Evolutionary conservation across 306 rosid genomes (phyloP), one percentile per base, ranked within the genome.

Genomic region (Quercus suber): DNA sequence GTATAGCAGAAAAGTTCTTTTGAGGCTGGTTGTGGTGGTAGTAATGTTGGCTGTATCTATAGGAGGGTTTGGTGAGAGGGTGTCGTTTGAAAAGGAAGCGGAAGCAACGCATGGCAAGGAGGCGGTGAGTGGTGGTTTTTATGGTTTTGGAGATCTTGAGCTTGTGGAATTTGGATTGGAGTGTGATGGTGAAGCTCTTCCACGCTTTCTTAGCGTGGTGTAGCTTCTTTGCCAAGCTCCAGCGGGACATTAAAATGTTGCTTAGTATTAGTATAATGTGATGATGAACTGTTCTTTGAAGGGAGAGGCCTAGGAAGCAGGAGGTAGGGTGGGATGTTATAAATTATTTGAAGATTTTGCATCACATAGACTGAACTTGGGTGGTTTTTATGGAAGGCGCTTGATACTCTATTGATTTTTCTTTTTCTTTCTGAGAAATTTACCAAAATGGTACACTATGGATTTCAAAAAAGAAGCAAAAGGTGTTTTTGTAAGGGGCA

Each of bases 131-230:
- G 76, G 87, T 79, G 67, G 78, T 69, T 80, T 69, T 83, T 55
- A 89, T 43, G 71, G 82, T 69, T 41, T 43, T 84, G 4, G 86
- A 83, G 69, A 83, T 79, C 81, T 72, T 79, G 81, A 87, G 89
- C 21, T 81, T 83, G 69, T 81, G 80, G 67, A 85, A 18, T 73
- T 81, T 90, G 55, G 89, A 80, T 83, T 80, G 83, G 52, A 87
- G 2, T 63, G 72, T 69, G 61, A 55, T 65, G 65, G 83, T 78
- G 74, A 91, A 82, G 85, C 71, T 86, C 86, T 77, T 91, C 93
- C 91, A 90, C 4, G 88, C 88, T 75, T 73, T 90, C 83, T 76
- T 92, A 28, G 88, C 90, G 7, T 84, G 89, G 57, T 80, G 83
- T 61, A 87, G 88, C 89, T 89, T 92, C 84, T 84, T 90, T 72